phyloP scores from a whole-genome alignment of 208 protist genomes.

The Wallacemonas sp. region DNA sequence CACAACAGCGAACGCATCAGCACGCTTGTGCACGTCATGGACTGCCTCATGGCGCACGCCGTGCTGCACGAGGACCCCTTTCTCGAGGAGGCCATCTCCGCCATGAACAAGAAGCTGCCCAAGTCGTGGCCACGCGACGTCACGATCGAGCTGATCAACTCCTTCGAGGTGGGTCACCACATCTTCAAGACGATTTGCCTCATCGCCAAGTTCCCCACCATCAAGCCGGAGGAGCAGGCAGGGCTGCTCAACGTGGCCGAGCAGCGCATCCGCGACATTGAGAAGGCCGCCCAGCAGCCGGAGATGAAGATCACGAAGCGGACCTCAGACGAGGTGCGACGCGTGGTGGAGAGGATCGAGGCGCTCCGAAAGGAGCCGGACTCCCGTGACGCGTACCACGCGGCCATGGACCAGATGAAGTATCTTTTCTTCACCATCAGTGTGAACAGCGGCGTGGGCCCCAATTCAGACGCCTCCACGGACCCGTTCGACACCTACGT shows the following conservation, averaged over 20 bases:
- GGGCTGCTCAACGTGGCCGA: slow-evolving; percentile 53
- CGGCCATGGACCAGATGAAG: slow-evolving; percentile 62
- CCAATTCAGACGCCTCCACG: slow-evolving; percentile 24
- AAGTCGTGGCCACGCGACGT: slow-evolving; percentile 23
- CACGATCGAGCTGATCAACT: slow-evolving; percentile 30
- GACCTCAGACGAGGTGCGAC: slow-evolving; percentile 28
- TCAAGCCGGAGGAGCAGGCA: slow-evolving; percentile 26
- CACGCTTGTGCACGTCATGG: slow-evolving; percentile 53
- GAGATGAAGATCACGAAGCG: slow-evolving; percentile 29
- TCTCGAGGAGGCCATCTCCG: slow-evolving; percentile 58
- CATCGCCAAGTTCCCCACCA: slow-evolving; percentile 57
- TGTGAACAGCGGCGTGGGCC: background rate
- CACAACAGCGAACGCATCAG: slow-evolving; percentile 32
- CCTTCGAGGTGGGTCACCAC: slow-evolving; percentile 51
- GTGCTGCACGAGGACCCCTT: slow-evolving; percentile 78
- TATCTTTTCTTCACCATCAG: slow-evolving; percentile 60
- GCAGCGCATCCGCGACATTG: slow-evolving; percentile 46
- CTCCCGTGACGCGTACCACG: slow-evolving; percentile 34
- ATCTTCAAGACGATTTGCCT: slow-evolving; percentile 68
- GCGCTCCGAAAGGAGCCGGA: slow-evolving; percentile 42
- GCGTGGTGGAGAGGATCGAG: slow-evolving; percentile 35
- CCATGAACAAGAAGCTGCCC: slow-evolving; percentile 36
- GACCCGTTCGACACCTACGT: slow-evolving; percentile 62
- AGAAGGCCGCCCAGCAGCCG: slow-evolving; percentile 34
- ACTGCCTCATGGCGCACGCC: slow-evolving; percentile 72